Evolutionary conservation across 2,329 filamentous ascomycete genomes (phyloP), one percentile per base, ranked within the genome.

Genomic region (Dothidotthia symphoricarpi): DNA sequence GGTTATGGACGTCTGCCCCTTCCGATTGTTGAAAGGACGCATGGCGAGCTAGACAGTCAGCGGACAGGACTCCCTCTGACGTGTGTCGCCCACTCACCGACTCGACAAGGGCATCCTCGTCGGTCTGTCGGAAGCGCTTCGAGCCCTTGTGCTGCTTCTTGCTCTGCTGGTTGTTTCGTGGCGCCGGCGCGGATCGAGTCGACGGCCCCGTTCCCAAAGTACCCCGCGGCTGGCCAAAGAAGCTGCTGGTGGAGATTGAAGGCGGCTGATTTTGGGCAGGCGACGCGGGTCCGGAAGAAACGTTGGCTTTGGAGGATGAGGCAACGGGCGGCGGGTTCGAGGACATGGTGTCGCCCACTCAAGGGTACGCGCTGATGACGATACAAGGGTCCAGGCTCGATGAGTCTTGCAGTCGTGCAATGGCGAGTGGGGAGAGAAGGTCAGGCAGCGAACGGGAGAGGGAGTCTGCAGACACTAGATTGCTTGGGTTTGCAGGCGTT

Each of bases 1-100:
- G 27, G 93, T 97, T 63, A 98, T 98, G 59, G 88, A 95, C 36
- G 89, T 96, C 69, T 96, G 91, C 36, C 93, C 93, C 57, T 93
- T 88, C 42, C 93, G 84, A 56, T 81, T 82, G 54, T 72, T 82
- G 44, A 78, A 75, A 36, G 78, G 78, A 63, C 71, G 76, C 77
- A 82, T 84, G 69, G 75, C 77, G 69, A 75, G 75, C 79, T 77
- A 55, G 51, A 53, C 28, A 6, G 40, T 58, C 49, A 59, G 53
- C 39, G 36, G 17, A 17, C 4, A 11, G 24, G 1, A 9, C 13
- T 2, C 11, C 3, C n/a, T n/a, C 8, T 12, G 34, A 6, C 16
- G 6, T 11, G 14, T 15, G 13, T 11, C n/a, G 3, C 16, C 14
- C 26, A 75, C 80, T 67, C 71, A 90, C 78, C 54, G 78, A 75